phyloP scores from a whole-genome alignment of 148 eudicot species.

The Silene conica region DNA sequence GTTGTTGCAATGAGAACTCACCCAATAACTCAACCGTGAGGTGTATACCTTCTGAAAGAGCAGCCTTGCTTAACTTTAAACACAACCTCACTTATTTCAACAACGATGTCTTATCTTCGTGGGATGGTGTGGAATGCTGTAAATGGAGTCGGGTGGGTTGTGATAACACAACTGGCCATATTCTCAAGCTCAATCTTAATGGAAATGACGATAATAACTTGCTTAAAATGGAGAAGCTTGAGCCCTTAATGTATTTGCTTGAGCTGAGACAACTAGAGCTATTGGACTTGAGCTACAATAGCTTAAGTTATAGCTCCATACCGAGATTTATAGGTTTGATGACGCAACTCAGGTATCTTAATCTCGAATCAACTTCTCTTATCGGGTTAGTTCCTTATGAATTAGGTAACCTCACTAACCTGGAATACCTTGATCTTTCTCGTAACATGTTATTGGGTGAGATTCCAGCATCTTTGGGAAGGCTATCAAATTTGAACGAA shows the following conservation, averaged over 20 bases:
- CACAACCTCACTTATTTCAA: too few relatives aligned
- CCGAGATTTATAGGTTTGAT: conserved; percentile 9
- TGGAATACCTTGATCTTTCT: not conserved
- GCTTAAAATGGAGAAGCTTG: not conserved
- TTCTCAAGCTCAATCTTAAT: not conserved
- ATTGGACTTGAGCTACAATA: conserved; percentile 1
- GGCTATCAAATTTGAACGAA: too few relatives aligned
- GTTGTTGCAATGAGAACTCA: too few relatives aligned
- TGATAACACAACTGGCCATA: conserved; percentile 2
- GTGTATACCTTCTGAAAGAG: too few relatives aligned
- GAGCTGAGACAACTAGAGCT: conserved; percentile 7
- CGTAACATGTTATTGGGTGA: too few relatives aligned
- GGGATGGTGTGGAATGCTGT: conserved; percentile 13
- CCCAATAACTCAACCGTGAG: too few relatives aligned
- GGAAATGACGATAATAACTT: not conserved
- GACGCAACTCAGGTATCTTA: conserved; percentile 17
- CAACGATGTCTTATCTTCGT: too few relatives aligned
- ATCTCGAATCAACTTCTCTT: conserved; percentile 2
- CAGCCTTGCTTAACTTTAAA: too few relatives aligned
- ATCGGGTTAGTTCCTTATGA: not conserved
- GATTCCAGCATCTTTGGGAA: too few relatives aligned
- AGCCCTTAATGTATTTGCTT: not conserved
- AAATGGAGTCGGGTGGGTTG: conserved; percentile 7
- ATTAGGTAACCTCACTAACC: conserved; percentile 12
- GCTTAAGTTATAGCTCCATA: not conserved